phyloP scores from a whole-genome alignment of 106 monocot species.

The Allium sativum region DNA sequence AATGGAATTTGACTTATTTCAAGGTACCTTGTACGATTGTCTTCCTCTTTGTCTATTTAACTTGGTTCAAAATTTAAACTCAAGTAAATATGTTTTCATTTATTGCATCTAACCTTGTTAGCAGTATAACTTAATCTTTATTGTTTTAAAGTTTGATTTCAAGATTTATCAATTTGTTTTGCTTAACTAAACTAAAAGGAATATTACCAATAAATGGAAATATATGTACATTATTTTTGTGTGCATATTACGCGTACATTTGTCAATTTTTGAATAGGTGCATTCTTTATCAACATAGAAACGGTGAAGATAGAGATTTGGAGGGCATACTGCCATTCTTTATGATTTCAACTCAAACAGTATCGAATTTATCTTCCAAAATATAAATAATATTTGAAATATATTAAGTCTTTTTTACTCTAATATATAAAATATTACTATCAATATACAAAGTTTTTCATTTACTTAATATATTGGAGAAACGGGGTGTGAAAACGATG shows the following conservation, averaged over 20 bases:
- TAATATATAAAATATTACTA: too few species aligned
- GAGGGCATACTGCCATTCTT: neutral
- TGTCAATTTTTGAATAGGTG: neutral
- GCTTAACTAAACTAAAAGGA: neutral
- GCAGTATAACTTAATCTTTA: too few species aligned
- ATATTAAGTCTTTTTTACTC: too few species aligned
- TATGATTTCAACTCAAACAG: constrained; percentile 15
- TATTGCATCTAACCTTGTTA: too few species aligned
- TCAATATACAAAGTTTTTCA: neutral
- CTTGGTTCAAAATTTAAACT: too few species aligned
- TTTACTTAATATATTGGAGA: neutral
- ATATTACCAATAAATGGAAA: too few species aligned
- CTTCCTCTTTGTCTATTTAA: too few species aligned
- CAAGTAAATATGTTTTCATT: too few species aligned
- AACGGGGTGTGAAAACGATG: constrained; percentile 20
- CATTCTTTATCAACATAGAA: constrained; percentile 5
- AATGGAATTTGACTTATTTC: constrained; percentile 11
- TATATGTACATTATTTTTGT: neutral
- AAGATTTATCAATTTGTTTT: too few species aligned
- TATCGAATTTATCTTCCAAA: constrained; percentile 13
- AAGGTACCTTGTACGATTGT: too few species aligned
- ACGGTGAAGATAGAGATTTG: neutral
- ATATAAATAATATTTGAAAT: neutral
- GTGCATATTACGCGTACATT: too few species aligned
- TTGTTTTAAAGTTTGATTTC: too few species aligned